A percentile compares a stretch with the other conserved stretches of the same genome.
Conservation (phyloP, 73 alveolate species). For the Paramecium biaurelia region DNA sequence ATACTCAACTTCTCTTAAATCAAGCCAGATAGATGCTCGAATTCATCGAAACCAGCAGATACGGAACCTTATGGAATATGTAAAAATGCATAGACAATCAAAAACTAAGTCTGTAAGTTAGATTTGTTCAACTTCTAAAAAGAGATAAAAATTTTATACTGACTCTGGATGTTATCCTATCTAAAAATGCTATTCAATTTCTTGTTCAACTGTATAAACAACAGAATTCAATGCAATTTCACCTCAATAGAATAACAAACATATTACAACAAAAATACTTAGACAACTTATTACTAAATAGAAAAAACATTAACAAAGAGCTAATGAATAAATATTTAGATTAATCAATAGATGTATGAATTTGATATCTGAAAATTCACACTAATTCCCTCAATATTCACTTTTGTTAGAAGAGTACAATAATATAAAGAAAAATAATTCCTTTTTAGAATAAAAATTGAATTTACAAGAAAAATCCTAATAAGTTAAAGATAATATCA, state of each 20-base stretch:
- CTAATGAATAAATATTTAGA: neutral
- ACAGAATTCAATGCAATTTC: neutral
- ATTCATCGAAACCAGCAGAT: constrained; percentile 15
- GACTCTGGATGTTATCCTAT: neutral
- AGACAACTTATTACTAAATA: neutral
- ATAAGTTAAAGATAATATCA: neutral
- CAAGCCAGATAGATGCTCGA: constrained; percentile 26
- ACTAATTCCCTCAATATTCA: neutral
- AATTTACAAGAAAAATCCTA: neutral
- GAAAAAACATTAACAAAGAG: neutral
- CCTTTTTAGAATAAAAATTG: neutral
- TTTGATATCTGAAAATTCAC: neutral
- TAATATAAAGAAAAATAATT: neutral
- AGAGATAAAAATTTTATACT: neutral
- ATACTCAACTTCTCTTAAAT: neutral
- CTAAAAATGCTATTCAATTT: neutral
- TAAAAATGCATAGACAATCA: constrained; percentile 46
- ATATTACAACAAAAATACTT: neutral
- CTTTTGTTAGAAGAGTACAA: neutral
- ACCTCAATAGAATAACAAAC: neutral
- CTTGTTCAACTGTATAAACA: neutral
- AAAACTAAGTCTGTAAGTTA: neutral
- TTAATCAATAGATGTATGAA: neutral
- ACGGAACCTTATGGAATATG: constrained; percentile 4
- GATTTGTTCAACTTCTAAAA: neutral